Evolutionary conservation across 495 filamentous ascomycete genomes (phyloP), one percentile per base, ranked within the genome.

Genomic region (Mytilinidion resinicola): DNA sequence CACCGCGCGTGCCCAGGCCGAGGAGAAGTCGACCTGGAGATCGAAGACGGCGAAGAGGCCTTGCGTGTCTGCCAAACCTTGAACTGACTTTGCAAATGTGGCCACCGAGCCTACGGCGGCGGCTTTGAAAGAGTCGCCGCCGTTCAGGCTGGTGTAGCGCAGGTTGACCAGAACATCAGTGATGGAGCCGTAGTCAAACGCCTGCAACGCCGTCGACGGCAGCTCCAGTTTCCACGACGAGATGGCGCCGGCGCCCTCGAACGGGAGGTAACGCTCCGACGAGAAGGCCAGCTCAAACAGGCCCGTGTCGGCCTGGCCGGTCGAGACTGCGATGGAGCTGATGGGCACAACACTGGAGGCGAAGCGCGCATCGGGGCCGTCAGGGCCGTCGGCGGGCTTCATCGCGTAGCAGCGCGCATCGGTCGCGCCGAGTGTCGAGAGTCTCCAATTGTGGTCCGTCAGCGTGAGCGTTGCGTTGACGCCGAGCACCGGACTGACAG

Each of bases 211-310:
- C n/a, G 25, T 9, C 21, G 38, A 42, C 7, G 53, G 53, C 15
- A 62, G 42, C 39, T 64, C 51, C 0, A 71, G 34, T 1, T 35
- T 2, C 66, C 69, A 71, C 4, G 4, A 42, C 21, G 20, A 39
- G 9, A 70, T 64, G 20, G 51, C 69, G 9, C 69, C 69, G 14
- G 59, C 57, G 10, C 57, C 46, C 51, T 70, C 69, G 25, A 72
- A 71, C 3, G 59, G 61, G 59, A 68, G 10, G 56, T 72, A 76
- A 19, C 67, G 60, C 19, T 73, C 66, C 37, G 58, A 66, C 4
- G 39, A 30, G 57, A 69, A 68, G 57, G 56, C 44, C 35, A 71
- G 41, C 12, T 69, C 66, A 52, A 72, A 73, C 10, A 63, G 33
- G 9, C 74, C 71, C 7, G 46, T 47, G 55, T 76, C 74, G 14